These are phyloP conservation scores for Annulohypoxylon truncatum DNA, from an alignment of 2,329 filamentous ascomycete genomes.

Conservation along the genomic window DNA sequence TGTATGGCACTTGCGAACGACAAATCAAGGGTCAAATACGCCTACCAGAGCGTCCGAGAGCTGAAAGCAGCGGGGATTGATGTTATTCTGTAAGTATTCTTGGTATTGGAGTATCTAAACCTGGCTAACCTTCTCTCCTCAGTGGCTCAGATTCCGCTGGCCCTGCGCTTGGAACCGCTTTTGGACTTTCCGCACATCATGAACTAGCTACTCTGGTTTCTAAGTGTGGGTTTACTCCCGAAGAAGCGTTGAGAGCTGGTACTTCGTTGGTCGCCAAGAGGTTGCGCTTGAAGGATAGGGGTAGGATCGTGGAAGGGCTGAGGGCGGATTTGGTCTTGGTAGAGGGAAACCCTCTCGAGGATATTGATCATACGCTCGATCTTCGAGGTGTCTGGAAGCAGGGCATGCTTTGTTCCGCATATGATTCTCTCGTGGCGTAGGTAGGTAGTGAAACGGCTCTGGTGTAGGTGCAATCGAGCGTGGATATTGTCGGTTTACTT, in stretches of 20 bases:
- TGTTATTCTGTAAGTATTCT: slow-evolving; percentile 27
- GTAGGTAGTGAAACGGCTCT: neutral
- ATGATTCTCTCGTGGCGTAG: slow-evolving; percentile 11
- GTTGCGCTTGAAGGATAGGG: slow-evolving; percentile 27
- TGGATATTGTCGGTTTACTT: neutral
- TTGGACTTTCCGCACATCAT: slow-evolving; percentile 28
- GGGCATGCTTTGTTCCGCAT: slow-evolving; percentile 22
- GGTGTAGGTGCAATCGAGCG: neutral
- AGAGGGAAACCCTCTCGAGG: slow-evolving; percentile 34
- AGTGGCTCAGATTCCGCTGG: slow-evolving; percentile 35
- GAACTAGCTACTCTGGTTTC: slow-evolving; percentile 27
- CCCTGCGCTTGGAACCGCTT: slow-evolving; percentile 22
- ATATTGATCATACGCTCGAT: slow-evolving; percentile 36
- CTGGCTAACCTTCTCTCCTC: neutral
- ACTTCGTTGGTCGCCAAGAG: slow-evolving; percentile 32
- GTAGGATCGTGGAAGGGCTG: slow-evolving; percentile 28
- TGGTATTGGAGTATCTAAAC: neutral
- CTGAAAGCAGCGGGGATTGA: slow-evolving; percentile 32
- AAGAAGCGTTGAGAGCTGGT: slow-evolving; percentile 25
- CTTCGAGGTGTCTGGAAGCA: slow-evolving; percentile 35
- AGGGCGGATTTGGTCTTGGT: slow-evolving; percentile 36
- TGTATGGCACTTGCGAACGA: slow-evolving; percentile 25
- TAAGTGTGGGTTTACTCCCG: slow-evolving; percentile 34
- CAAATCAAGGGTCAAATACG: slow-evolving; percentile 12
- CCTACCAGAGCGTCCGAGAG: slow-evolving; percentile 32